These are phyloP conservation scores for Coelastrella sp. DNA, from an alignment of 139 green algal genomes.

Conservation along the genomic window DNA sequence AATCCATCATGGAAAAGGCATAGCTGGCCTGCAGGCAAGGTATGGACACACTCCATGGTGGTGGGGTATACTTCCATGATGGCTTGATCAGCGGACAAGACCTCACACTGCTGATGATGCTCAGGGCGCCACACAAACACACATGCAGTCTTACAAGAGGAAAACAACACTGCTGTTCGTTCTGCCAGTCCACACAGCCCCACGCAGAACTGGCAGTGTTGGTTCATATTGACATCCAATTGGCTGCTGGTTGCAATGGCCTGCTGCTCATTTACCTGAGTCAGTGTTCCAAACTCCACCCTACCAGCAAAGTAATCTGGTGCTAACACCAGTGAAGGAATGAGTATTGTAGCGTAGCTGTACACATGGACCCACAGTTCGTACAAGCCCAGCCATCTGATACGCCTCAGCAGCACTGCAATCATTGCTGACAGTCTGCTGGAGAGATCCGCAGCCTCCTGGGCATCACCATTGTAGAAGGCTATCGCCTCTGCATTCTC, in stretches of 20 bases:
- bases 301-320: slow-evolving; percentile 84
- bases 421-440: slow-evolving; percentile 46
- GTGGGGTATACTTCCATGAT: too few relatives aligned
- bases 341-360: slow-evolving; percentile 30
- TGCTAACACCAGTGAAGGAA: slow-evolving; percentile 46
- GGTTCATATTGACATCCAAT: too few relatives aligned
- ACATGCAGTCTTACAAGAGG: not conserved
- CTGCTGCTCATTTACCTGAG: slow-evolving; percentile 71
- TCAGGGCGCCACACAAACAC: not conserved
- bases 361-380: slow-evolving; percentile 75
- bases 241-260: too few relatives aligned
- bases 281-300: slow-evolving; percentile 97
- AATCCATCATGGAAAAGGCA: slow-evolving; percentile 94
- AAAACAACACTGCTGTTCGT: not conserved
- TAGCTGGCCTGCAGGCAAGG: slow-evolving; percentile 51
- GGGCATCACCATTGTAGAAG: slow-evolving; percentile 85
- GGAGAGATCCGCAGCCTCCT: slow-evolving; percentile 44
- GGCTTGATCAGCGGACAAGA: too few relatives aligned
- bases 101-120: too few relatives aligned
- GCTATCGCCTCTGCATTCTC: slow-evolving; percentile 93
- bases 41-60: not conserved
- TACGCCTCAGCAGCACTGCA: slow-evolving; percentile 39
- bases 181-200: not conserved
- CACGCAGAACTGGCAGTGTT: too few relatives aligned
- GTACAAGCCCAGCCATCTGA: slow-evolving; percentile 67